Base-by-base conservation (phyloP, 441 rosid genomes). In the Lagerstroemia fauriei region DNA sequence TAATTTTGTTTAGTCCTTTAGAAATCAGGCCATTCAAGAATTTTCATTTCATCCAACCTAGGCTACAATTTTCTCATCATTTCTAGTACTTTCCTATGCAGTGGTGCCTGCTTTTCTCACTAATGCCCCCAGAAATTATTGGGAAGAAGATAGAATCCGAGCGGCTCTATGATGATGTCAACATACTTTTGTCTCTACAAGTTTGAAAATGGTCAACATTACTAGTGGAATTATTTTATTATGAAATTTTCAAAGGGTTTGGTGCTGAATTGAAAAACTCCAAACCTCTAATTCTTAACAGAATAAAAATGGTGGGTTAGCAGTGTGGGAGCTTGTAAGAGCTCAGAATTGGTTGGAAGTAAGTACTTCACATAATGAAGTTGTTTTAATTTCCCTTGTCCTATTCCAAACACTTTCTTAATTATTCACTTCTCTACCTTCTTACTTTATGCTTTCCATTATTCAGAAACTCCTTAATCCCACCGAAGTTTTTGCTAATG, bases 251-350 rank as follows among this genome's bases (percentile, higher is more conserved):
- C 6, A 6, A 38, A 38, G 44, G 44, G 44, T 38, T n/a, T 38
- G 44, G 44, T 38, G 44, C 6, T 38, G 44, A 38, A 38, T 38
- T 38, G 44, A 38, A 38, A 38, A 38, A 38, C 44, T 38, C 44
- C 2, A 38, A 38, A 38, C 44, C 44, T 38, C 44, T 38, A 38
- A 38, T 38, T 38, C 44, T 38, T 38, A 38, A 38, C 83, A 94
- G 96, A 94, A 94, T 75, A 80, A 90, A 86, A 92, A 92, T 82
- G 95, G 98, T 32, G 98, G 96, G 59, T 63, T 91, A 80, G 25
- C 93, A 20, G 93, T 93, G 6, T 93, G 98, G 98, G 96, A 94
- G 69, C 96, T 95, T 22, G 91, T 86, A 53, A 88, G 92, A 85
- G 92, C 92, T 78, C 90, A 86, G 38, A 81, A 89, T 12, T 93